Conservation (phyloP, 2,329 filamentous ascomycete species). For the Allantophomopsis lycopodina region DNA sequence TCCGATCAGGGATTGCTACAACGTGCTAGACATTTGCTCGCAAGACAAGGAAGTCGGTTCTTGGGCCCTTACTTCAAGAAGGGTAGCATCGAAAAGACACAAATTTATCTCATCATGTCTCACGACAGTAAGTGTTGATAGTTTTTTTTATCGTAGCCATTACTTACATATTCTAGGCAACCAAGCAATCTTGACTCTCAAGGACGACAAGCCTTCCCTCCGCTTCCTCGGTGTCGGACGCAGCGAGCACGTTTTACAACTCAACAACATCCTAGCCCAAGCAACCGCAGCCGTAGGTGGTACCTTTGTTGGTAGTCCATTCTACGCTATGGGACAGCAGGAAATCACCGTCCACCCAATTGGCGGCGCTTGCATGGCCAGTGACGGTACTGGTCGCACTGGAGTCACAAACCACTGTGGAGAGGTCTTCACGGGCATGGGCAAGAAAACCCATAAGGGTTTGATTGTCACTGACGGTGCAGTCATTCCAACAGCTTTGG, state of each 20-base stretch:
- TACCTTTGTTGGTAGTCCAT: constrained; percentile 43
- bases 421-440: constrained; percentile 40
- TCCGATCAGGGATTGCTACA: constrained; percentile 24
- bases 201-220: constrained; percentile 43
- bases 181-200: constrained; percentile 43
- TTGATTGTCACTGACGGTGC: constrained; percentile 49
- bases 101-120: constrained; percentile 53
- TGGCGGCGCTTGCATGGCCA: constrained; percentile 49
- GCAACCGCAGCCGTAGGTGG: constrained; percentile 45
- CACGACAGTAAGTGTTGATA: constrained; percentile 36
- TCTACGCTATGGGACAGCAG: constrained; percentile 39
- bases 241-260: constrained; percentile 35
- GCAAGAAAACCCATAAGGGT: constrained; percentile 35
- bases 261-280: constrained; percentile 36
- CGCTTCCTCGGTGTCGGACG: constrained; percentile 45
- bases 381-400: constrained; percentile 37
- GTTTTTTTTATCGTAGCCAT: constrained; percentile 13
- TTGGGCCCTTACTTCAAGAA: constrained; percentile 41
- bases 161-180: constrained; percentile 18
- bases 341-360: constrained; percentile 55
- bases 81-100: constrained; percentile 43
- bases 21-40: constrained; percentile 29
- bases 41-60: constrained; percentile 35
- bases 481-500: constrained; percentile 44
- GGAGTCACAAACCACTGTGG: constrained; percentile 50